phyloP scores from a whole-genome alignment of 73 alveolate species.

The Tetrahymena malaccensis region DNA sequence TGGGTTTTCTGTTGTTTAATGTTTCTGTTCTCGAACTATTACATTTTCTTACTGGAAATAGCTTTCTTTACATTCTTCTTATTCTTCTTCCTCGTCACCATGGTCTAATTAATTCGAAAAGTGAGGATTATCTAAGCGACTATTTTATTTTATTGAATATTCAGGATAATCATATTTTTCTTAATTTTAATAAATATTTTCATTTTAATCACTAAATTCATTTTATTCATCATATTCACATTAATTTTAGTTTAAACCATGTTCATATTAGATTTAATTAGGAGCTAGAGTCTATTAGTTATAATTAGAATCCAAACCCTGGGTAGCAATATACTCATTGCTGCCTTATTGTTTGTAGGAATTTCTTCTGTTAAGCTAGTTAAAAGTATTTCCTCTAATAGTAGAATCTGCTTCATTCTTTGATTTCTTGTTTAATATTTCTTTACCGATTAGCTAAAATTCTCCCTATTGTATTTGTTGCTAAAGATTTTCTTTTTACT shows the following conservation, averaged over 20 bases:
- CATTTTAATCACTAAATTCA: neutral
- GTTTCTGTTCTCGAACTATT: neutral
- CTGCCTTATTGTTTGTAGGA: neutral
- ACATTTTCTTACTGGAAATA: neutral
- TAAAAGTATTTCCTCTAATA: neutral
- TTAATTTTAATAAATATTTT: too few species aligned
- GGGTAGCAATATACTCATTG: neutral
- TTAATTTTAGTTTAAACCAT: too few species aligned
- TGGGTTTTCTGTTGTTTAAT: neutral
- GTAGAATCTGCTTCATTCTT: neutral
- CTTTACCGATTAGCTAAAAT: neutral
- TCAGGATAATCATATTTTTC: too few species aligned
- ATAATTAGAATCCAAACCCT: neutral
- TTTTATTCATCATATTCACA: neutral
- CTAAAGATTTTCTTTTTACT: neutral
- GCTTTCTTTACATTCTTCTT: neutral
- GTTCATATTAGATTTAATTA: too few species aligned
- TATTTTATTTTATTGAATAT: neutral
- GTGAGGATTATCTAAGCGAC: neutral
- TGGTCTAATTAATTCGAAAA: too few species aligned
- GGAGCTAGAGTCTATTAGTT: neutral
- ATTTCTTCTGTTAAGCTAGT: neutral
- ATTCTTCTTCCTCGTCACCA: neutral
- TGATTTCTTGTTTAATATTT: neutral
- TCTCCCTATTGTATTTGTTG: neutral